Conservation (phyloP, 305 asterid genomes). For the Fraxinus paxiana region DNA sequence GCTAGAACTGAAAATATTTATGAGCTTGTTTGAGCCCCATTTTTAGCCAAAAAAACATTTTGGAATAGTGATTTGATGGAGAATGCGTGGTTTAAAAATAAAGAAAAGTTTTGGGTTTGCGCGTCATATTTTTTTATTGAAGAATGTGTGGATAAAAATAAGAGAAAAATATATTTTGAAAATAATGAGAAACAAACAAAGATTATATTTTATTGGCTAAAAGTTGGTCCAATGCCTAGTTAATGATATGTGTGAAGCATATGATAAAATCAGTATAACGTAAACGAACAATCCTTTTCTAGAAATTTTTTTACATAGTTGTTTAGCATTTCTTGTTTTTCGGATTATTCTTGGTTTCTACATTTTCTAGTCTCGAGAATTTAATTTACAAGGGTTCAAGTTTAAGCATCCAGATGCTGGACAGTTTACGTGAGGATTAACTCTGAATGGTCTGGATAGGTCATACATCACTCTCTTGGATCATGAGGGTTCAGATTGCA, state of each 20-base stretch:
- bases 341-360: neutral
- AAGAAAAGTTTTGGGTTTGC: neutral
- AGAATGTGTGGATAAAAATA: neutral
- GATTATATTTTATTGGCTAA: neutral
- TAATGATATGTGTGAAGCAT: neutral
- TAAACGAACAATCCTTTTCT: neutral
- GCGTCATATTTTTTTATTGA: too few relatives aligned
- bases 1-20: neutral
- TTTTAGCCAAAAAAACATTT: neutral
- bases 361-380: neutral
- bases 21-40: neutral
- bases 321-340: neutral
- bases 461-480: constrained; percentile 84
- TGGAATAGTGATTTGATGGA: neutral
- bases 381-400: neutral
- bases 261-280: neutral
- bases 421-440: neutral
- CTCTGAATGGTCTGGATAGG: constrained; percentile 45
- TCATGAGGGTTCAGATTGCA: constrained; percentile 83
- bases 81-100: neutral
- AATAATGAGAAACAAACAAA: neutral
- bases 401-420: constrained; percentile 3
- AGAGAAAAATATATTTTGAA: neutral
- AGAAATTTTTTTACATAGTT: neutral
- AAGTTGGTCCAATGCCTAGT: neutral